A percentile compares a stretch with the other conserved stretches of the same genome.
Evolutionary conservation across 1,284 basidiomycete species (phyloP).

Genomic region (Ustilago nuda): DNA sequence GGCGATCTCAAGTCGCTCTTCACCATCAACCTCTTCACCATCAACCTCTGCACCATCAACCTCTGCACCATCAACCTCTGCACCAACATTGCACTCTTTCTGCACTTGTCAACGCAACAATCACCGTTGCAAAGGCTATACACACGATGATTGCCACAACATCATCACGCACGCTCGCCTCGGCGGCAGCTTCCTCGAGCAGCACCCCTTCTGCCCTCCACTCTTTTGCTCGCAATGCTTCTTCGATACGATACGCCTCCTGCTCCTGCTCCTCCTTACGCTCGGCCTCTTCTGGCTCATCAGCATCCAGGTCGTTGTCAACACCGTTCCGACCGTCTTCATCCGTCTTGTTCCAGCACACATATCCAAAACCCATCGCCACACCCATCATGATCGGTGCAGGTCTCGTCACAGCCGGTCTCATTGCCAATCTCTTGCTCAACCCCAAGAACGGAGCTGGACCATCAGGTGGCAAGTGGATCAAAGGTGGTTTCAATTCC

Average conservation of each 20-base stretch:
- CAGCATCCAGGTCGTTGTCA: conserved; percentile 33
- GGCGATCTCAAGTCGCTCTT: conserved; percentile 1
- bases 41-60: conserved; percentile 6
- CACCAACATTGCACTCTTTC: background rate
- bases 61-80: conserved; percentile 4
- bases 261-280: conserved; percentile 3
- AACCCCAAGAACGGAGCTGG: conserved; percentile 68
- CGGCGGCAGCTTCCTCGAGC: conserved; percentile 8
- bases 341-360: conserved; percentile 44
- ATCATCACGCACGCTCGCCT: conserved; percentile 18
- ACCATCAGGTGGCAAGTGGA: conserved; percentile 81
- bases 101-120: background rate
- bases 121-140: background rate
- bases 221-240: background rate
- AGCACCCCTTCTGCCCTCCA: conserved; percentile 1
- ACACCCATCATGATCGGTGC: conserved; percentile 61
- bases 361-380: conserved; percentile 45
- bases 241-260: conserved; percentile 16
- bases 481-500: conserved; percentile 90
- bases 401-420: conserved; percentile 60
- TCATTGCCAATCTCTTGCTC: conserved; percentile 58
- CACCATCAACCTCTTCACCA: conserved; percentile 7
- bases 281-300: conserved; percentile 1
- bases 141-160: conserved; percentile 15
- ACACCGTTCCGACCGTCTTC: conserved; percentile 48